Base-by-base conservation (phyloP, 371 early-diverging fungal species). In the Rhizomucor pusillus region DNA sequence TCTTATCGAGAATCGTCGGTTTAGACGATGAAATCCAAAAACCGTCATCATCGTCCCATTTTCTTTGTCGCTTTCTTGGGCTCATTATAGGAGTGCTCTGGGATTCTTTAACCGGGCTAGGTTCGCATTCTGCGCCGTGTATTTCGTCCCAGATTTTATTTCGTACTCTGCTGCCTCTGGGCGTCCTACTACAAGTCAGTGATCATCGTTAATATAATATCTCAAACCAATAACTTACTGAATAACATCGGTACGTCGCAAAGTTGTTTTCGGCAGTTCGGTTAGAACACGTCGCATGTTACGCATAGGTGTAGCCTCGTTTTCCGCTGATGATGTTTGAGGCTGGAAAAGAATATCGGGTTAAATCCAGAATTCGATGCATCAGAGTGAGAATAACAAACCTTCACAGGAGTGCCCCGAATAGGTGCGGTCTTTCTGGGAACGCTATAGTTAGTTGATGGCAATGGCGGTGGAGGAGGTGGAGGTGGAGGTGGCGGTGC, bases 121-220 rank as follows among this genome's bases (percentile, higher is more conserved):
- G 12, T 14, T 41, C 41, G 41, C 41, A 3, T 41, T 41, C 43
- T 12, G 52, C 43, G 16, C 36, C 48, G 16, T 59, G 59, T 22
- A 59, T 59, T 43, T 59, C 59, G 36, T 53, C 43, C 59, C 59
- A 59, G 43, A 59, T 41, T 16, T 34, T 36, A 24, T 59, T 59
- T 1, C 36, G 24, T 0, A 53, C 35, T 23, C 39, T 47, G 43
- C 51, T 59, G 23, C 59, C 59, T n/a, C 47, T 47, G 3, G 59
- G 53, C 19, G 45, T 53, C 24, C 59, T 59, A 20, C n/a, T n/a
- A n/a, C n/a, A n/a, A n/a, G n/a, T n/a, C n/a, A n/a, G n/a, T n/a
- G 37, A 24, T 39, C 29, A 10, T 23, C 0, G 12, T 1, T 14
- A 14, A 12, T 3, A 39, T 36, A 23, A 47, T n/a, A 24, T 2